These are phyloP conservation scores for Botrytis fabae DNA, from an alignment of 2,329 filamentous ascomycete genomes.

Conservation along the genomic window DNA sequence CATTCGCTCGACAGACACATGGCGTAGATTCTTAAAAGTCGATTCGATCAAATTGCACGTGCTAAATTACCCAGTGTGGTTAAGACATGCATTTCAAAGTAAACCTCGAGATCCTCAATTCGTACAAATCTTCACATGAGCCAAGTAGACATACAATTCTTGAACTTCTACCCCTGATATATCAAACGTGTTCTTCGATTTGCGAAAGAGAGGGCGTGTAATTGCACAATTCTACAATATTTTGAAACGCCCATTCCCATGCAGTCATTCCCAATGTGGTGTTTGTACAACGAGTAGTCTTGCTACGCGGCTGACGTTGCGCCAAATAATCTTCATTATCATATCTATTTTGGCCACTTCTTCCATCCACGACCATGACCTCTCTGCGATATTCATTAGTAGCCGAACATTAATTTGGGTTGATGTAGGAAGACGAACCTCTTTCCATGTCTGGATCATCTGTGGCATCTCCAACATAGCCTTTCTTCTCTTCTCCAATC, in stretches of 20 bases:
- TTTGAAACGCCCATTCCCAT: constrained; percentile 31
- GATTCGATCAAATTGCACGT: background rate
- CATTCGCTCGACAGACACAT: background rate
- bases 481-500: constrained; percentile 83
- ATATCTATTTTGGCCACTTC: constrained; percentile 63
- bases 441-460: constrained; percentile 90
- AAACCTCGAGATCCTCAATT: background rate
- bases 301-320: constrained; percentile 9
- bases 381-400: constrained; percentile 51
- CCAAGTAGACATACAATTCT: background rate
- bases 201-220: constrained; percentile 20
- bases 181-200: background rate
- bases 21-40: background rate
- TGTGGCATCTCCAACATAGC: constrained; percentile 95
- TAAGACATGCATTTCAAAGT: background rate
- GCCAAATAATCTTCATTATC: constrained; percentile 11
- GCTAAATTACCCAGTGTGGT: background rate
- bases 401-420: constrained; percentile 8
- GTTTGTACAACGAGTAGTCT: constrained; percentile 33
- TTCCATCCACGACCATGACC: constrained; percentile 74
- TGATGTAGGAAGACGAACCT: constrained; percentile 55
- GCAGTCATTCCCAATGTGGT: constrained; percentile 27
- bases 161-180: background rate
- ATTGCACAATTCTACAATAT: constrained; percentile 24
- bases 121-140: background rate